Base-by-base conservation (phyloP, 2,329 filamentous ascomycete species). In the Fonsecaea multimorphosa region DNA sequence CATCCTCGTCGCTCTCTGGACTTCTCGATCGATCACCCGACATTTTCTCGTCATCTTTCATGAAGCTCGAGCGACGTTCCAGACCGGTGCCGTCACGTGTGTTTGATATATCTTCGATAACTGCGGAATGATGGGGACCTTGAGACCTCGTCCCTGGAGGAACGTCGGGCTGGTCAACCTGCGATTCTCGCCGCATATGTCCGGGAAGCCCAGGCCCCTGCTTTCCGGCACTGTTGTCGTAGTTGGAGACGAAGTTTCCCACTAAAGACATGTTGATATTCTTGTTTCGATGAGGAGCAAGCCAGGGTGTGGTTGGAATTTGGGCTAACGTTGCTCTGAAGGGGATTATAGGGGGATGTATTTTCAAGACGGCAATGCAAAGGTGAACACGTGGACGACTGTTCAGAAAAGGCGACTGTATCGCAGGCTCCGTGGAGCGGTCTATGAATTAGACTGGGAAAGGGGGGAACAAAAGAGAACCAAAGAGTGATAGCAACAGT, bases 1-100 rank as follows among this genome's bases (percentile, higher is more conserved):
- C 62, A 8, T 52, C 68, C 19, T 63, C 67, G 32, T 69, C 68
- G 22, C 66, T 66, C 12, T 64, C 68, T 7, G 63, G 65, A 38
- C 64, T 63, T 49, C 54, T 65, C 32, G 59, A 61, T 49, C 54
- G 38, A 9, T 66, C 65, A n/a, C 32, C 58, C 3, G 52, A 2
- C 8, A 24, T 5, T 49, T 49, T 49, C 6, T 24, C 19, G 8
- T 49, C 44, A 3, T 24, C 4, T 5, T 19, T 24, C 3, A 12
- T 7, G 6, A 19, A 49, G 44, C 44, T 49, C 19, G 44, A 24
- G 44, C 19, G 44, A 49, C 44, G 44, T 19, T 49, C 22, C 9
- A 5, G 19, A 11, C 19, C 22, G 19, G 19, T 24, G 11, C 44
- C 19, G n/a, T 49, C 16, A 5, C 12, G 19, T 24, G 38, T 1